Conservation (phyloP, 2,329 filamentous ascomycete genomes). For the Dothideomycetes sp. region DNA sequence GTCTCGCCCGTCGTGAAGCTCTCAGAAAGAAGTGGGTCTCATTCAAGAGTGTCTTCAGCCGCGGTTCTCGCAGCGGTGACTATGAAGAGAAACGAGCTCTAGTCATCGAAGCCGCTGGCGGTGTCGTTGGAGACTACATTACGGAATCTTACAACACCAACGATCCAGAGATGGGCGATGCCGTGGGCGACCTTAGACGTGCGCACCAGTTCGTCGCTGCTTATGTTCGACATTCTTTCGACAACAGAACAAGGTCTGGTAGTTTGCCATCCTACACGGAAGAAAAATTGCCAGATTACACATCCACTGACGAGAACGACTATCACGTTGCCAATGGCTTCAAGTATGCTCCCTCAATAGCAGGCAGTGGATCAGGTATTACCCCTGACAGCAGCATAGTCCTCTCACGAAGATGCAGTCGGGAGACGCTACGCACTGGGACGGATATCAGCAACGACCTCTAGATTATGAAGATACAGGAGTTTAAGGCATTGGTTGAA, state of each 20-base stretch:
- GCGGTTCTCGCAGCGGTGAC: constrained; percentile 28
- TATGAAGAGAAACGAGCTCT: constrained; percentile 45
- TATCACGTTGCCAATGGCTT: constrained; percentile 17
- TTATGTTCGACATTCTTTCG: constrained; percentile 18
- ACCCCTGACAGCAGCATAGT: constrained; percentile 35
- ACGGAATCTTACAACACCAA: constrained; percentile 34
- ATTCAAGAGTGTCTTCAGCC: constrained; percentile 23
- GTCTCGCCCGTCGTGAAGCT: constrained; percentile 43
- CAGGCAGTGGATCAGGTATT: constrained; percentile 22
- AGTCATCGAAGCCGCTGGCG: constrained; percentile 32
- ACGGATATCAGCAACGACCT: constrained; percentile 1
- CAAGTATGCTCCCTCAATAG: constrained; percentile 20
- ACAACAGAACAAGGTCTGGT: constrained; percentile 25
- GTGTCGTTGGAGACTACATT: constrained; percentile 30
- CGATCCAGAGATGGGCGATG: constrained; percentile 33
- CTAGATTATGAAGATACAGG: too few species aligned
- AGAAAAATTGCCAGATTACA: constrained; percentile 38
- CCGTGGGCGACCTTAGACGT: constrained; percentile 43
- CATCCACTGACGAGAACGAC: constrained; percentile 27
- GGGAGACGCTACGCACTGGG: constrained; percentile 29
- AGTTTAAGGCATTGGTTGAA: too few species aligned
- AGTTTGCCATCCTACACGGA: constrained; percentile 28
- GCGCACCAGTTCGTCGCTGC: constrained; percentile 43
- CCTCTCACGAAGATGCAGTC: constrained; percentile 31
- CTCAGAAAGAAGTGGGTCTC: constrained; percentile 42